Base-by-base conservation (phyloP, 1,284 basidiomycete genomes). In the Gymnopus androsaceus region DNA sequence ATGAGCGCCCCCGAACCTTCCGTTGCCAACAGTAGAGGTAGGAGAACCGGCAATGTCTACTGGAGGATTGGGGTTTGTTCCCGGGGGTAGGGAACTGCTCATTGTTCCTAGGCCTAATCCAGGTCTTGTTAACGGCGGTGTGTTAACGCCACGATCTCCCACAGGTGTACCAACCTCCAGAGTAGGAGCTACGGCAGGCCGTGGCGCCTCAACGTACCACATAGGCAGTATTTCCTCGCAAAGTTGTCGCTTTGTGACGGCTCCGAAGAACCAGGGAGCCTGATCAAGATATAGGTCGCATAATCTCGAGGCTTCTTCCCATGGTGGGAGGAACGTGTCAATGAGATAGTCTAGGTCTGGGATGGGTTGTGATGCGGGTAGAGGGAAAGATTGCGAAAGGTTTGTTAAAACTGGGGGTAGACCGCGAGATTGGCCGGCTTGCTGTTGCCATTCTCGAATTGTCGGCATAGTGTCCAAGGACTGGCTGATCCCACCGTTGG, bases 251-350 rank as follows among this genome's bases (percentile, higher is more conserved):
- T 74, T 72, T 2, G 83, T 83, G 27, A 88, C 80, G 0, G 86
- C 83, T 30, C 85, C 84, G 59, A 87, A 88, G 66, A 89, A 88
- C 88, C 88, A 90, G 0, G 85, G 84, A 1, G 86, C 84, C 63
- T 86, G 83, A 23, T 85, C 82, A 47, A 89, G 76, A 67, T 90
- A 90, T 12, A 87, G 74, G 23, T 82, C 76, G 61, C 78, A 79
- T 25, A 89, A 73, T 17, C 79, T 75, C 41, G 68, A 72, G 1
- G 83, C 82, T 45, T 85, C 82, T 3, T 71, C 65, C 76, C 81
- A 85, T 0, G 78, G 68, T 0, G 88, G 88, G 1, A 90, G 73
- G 64, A 80, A 78, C 8, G 68, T 65, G 23, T 72, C 67, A 17
- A 81, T 64, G 44, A 86, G 72, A 42, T 73, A 72, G 49, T 80